Evolutionary conservation across 208 protist genomes (phyloP).

Genomic region (Cochliopodium minus): DNA sequence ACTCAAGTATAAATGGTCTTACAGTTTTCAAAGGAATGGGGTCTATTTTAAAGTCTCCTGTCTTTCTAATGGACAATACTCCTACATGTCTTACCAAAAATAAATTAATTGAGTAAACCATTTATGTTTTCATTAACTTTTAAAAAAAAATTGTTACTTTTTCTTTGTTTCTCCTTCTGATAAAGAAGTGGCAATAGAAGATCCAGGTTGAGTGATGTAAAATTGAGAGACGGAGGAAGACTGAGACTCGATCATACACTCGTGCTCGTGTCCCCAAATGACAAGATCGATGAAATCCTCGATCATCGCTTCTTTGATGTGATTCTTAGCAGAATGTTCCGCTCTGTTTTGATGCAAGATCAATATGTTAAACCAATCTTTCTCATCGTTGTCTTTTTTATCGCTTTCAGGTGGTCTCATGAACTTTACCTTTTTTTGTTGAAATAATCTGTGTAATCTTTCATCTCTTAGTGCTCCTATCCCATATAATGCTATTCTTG

Average conservation of each 20-base stretch:
- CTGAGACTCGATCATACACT: constrained; percentile 74
- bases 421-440: constrained; percentile 71
- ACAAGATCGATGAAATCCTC: constrained; percentile 79
- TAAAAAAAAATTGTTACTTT: constrained; percentile 70
- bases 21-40: constrained; percentile 61
- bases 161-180: constrained; percentile 70
- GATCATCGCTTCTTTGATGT: constrained; percentile 75
- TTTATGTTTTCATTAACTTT: constrained; percentile 52
- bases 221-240: constrained; percentile 43
- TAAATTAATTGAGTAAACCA: neutral
- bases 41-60: constrained; percentile 47
- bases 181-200: constrained; percentile 77
- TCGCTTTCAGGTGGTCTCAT: constrained; percentile 34
- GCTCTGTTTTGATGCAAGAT: constrained; percentile 90
- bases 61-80: constrained; percentile 34
- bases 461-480: constrained; percentile 92
- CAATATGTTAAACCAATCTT: constrained; percentile 85
- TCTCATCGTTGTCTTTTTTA: constrained; percentile 37
- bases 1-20: constrained; percentile 66
- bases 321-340: constrained; percentile 44
- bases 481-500: constrained; percentile 90
- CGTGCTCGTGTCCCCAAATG: constrained; percentile 97
- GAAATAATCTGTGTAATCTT: constrained; percentile 80
- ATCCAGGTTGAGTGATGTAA: constrained; percentile 86
- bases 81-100: constrained; percentile 29